Evolutionary conservation across 2,329 filamentous ascomycete species (phyloP), one percentile per base, ranked within the genome.

Genomic region (Fusarium annulatum): DNA sequence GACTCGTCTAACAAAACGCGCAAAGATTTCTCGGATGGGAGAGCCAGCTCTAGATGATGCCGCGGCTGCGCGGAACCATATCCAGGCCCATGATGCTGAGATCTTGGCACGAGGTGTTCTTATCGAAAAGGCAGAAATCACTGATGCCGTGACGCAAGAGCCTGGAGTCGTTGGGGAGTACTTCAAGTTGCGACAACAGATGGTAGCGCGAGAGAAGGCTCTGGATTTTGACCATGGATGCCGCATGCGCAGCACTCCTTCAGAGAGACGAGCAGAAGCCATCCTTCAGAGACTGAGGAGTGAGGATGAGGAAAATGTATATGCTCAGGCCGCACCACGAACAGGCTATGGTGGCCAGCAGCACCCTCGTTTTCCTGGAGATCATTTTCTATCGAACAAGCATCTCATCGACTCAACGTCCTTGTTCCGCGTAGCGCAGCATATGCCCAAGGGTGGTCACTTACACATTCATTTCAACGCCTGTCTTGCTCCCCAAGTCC

Each of bases 381-480:
- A 90, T 74, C 89, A 91, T 78, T 92, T 90, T 77, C 81, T 91
- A 30, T 85, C 86, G 58, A 90, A 90, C 74, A 79, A 84, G 49
- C 80, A 86, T 60, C 80, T 89, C 45, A 89, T 92, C 73, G 80
- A 86, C 42, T 59, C 85, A 52, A 93, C 92, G 14, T 80, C 83
- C 48, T 77, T 94, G 19, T 89, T 90, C 74, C 74, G 84, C 34
- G 86, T 92, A 33, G 88, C 90, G 10, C 83, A 83, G 38, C 78
- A 80, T 64, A 88, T 93, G 84, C 93, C 93, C 46, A 95, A 95
- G 80, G 93, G 92, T 5, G 88, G 88, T 1, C 91, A 94, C 78
- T 84, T 94, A 30, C 93, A 95, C 80, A 88, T 94, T 30, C 93
- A 95, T 80, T 94, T 93, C 85, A 95, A 94, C 79, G 88, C 92